These are phyloP conservation scores for Juncus effusus DNA, from an alignment of 176 grass and related monocot species.

Conservation along the genomic window DNA sequence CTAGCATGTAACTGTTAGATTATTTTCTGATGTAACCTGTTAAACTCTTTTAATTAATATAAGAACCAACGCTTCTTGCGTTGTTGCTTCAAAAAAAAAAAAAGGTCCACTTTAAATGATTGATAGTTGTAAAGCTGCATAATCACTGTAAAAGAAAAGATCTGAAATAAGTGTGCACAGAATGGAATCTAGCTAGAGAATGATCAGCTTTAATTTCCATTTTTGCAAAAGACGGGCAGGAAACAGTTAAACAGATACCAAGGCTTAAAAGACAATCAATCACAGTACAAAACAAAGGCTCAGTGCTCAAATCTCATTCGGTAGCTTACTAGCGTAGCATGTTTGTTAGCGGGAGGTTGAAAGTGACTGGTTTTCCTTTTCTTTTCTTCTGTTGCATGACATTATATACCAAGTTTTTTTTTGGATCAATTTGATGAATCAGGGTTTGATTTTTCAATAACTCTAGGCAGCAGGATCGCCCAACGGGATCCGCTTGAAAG, in stretches of 20 bases:
- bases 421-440: not conserved
- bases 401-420: slow-evolving; percentile 4
- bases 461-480: no score
- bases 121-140: not conserved
- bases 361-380: slow-evolving; percentile 10
- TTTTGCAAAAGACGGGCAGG: slow-evolving; percentile 18
- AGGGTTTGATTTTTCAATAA: no score
- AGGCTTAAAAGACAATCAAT: slow-evolving; percentile 29
- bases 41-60: no score
- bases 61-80: no score
- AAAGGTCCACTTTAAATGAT: slow-evolving; percentile 4
- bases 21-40: no score
- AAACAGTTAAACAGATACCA: slow-evolving; percentile 16
- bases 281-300: slow-evolving; percentile 11
- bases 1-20: no score
- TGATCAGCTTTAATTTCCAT: slow-evolving; percentile 18
- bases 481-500: no score
- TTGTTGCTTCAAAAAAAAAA: no score
- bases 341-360: slow-evolving; percentile 29
- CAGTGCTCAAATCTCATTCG: not conserved
- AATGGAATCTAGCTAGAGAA: slow-evolving; percentile 24
- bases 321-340: not conserved
- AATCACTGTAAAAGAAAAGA: slow-evolving; percentile 1
- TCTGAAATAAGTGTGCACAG: not conserved
- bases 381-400: slow-evolving; percentile 18